Base-by-base conservation (phyloP, 768 basidiomycete species). In the Suillus luteus region DNA sequence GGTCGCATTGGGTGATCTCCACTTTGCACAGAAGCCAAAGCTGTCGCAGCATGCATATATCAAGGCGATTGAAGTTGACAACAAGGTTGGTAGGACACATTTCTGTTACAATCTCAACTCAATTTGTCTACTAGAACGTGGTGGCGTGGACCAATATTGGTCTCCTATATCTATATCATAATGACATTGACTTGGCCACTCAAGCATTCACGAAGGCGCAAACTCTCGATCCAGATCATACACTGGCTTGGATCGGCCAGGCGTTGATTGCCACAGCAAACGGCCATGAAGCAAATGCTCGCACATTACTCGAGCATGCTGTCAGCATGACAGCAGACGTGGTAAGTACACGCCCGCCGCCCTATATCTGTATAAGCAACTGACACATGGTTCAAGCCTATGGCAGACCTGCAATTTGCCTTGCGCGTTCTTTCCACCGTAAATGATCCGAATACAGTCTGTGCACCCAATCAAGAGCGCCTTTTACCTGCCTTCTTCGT, bases 11-110 rank as follows among this genome's bases (percentile, higher is more conserved):
- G 97, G 92, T 0, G 85, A 88, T 67, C 81, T 90, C 17, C 81
- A 88, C 63, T 91, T 94, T 69, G 69, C 82, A 9, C 79, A 78
- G 15, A 86, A 91, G 49, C 83, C 90, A 0, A 90, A 87, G 68
- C 80, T 86, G 1, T 89, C 93, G 3, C 96, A 99, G 75, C 95
- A 99, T 77, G 91, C 93, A 5, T 97, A 93, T 69, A 87, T 98
- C 71, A 90, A 86, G 63, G 90, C 95, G 5, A 75, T 99, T 54
- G 96, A 98, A 69, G 79, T 92, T 44, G 89, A 98, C 72, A 75
- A 85, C 0, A 96, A 96, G 82, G 93, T 92, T 65, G 55, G 78
- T 75, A 43, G 35, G 19, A 31, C n/a, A n/a, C 19, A 33, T 41
- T 19, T 35, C 49, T 40, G 22, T 65, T 27, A 43, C 55, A 54